A percentile compares a stretch with the other conserved stretches of the same genome.
Conservation (phyloP, 306 rosid species). For the Rosa chinensis region DNA sequence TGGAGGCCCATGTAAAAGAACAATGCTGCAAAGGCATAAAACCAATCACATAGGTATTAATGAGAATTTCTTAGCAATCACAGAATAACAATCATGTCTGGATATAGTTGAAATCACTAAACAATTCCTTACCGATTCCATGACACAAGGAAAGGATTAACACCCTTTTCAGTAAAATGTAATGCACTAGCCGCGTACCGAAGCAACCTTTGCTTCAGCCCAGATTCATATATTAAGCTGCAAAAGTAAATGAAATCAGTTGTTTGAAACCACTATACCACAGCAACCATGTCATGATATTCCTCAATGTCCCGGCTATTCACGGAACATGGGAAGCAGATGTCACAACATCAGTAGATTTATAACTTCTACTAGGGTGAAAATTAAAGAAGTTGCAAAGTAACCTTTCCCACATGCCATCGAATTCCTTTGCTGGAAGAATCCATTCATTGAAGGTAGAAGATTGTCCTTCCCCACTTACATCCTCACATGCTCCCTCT, state of each 20-base stretch:
- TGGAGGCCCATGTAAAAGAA: conserved; percentile 95
- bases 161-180: conserved; percentile 91
- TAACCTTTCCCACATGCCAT: conserved; percentile 99
- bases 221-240: conserved; percentile 91
- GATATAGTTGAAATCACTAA: conserved; percentile 4
- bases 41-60: conserved; percentile 12
- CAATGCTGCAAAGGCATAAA: conserved; percentile 53
- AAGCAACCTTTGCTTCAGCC: conserved; percentile 86
- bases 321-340: background rate
- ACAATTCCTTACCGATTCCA: conserved; percentile 79
- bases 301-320: background rate
- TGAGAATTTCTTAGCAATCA: background rate
- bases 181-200: conserved; percentile 90
- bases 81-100: background rate
- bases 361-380: conserved; percentile 21
- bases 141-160: conserved; percentile 87
- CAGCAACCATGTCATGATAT: conserved; percentile 4
- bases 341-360: conserved; percentile 11
- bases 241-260: conserved; percentile 26
- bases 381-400: conserved; percentile 20
- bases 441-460: conserved; percentile 93
- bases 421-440: conserved; percentile 95
- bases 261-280: background rate
- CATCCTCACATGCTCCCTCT: conserved; percentile 92
- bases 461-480: conserved; percentile 81